Evolutionary conservation across 768 basidiomycete genomes (phyloP).

Genomic region (Nevesoporus exiguus): DNA sequence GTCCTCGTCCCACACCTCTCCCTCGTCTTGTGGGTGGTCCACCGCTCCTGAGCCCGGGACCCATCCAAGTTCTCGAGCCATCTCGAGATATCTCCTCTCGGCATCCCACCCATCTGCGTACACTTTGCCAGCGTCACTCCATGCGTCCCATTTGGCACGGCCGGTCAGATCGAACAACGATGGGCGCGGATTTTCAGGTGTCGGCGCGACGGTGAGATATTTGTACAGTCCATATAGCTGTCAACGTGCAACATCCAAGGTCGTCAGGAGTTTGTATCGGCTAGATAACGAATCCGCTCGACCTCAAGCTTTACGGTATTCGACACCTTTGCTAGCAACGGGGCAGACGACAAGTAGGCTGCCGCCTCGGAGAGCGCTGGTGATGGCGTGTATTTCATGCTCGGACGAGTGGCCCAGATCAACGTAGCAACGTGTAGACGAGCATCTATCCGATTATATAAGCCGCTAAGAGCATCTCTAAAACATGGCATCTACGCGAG

Average conservation of each 20-base stretch:
- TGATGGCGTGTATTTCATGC: constrained; percentile 35
- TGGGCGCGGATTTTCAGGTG: constrained; percentile 59
- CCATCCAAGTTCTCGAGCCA: constrained; percentile 74
- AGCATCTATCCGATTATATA: constrained; percentile 37
- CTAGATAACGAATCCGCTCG: constrained; percentile 24
- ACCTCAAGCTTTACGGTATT: constrained; percentile 75
- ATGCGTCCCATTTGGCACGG: constrained; percentile 87
- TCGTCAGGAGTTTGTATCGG: constrained; percentile 17
- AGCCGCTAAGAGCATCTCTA: constrained; percentile 11
- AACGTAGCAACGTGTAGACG: not conserved
- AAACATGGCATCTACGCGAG: constrained; percentile 45
- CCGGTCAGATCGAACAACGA: constrained; percentile 77
- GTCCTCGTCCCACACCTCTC: constrained; percentile 46
- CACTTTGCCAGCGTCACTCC: constrained; percentile 50
- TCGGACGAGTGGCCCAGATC: not conserved
- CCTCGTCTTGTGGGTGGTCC: constrained; percentile 14
- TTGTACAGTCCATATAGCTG: constrained; percentile 90
- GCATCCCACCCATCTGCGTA: constrained; percentile 47
- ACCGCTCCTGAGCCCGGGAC: constrained; percentile 29
- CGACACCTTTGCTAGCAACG: constrained; percentile 54
- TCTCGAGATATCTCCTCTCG: constrained; percentile 62
- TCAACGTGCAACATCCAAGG: constrained; percentile 24
- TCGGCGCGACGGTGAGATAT: constrained; percentile 54
- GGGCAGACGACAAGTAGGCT: constrained; percentile 54
- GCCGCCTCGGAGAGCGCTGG: constrained; percentile 57